A percentile compares a stretch with the other conserved stretches of the same genome.
Conservation (phyloP, 2,329 filamentous ascomycete genomes). For the Grosmannia clavigera region DNA sequence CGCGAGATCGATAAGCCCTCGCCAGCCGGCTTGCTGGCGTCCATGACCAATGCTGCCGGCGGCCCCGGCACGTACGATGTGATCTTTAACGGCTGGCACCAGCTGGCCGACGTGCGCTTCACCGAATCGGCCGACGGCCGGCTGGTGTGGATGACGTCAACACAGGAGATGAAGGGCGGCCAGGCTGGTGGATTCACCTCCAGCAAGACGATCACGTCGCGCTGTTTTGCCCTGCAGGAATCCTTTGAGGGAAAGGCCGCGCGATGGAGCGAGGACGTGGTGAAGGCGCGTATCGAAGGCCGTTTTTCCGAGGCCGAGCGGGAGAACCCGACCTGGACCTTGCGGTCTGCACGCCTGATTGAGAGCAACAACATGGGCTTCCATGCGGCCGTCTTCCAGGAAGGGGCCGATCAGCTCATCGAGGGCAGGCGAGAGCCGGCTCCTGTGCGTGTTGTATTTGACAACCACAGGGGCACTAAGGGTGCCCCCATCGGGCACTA, state of each 20-base stretch:
- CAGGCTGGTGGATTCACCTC: slow-evolving; percentile 34
- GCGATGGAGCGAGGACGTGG: slow-evolving; percentile 72
- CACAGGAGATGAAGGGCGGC: slow-evolving; percentile 45
- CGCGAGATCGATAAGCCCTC: slow-evolving; percentile 77
- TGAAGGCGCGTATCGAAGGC: slow-evolving; percentile 74
- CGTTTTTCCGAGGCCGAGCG: slow-evolving; percentile 75
- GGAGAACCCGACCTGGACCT: slow-evolving; percentile 68
- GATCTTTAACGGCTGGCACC: slow-evolving; percentile 61
- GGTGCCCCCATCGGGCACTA: slow-evolving; percentile 53
- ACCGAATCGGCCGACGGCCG: slow-evolving; percentile 56
- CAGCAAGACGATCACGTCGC: slow-evolving; percentile 42
- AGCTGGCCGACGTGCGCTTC: slow-evolving; percentile 57
- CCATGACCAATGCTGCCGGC: slow-evolving; percentile 50
- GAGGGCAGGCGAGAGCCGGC: slow-evolving; percentile 57
- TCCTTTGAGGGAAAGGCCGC: slow-evolving; percentile 65
- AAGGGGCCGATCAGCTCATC: slow-evolving; percentile 48
- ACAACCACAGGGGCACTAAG: slow-evolving; percentile 54
- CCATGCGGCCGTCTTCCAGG: slow-evolving; percentile 60
- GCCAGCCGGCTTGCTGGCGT: slow-evolving; percentile 47
- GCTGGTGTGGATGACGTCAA: slow-evolving; percentile 56
- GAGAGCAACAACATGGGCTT: slow-evolving; percentile 46
- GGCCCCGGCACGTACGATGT: slow-evolving; percentile 57
- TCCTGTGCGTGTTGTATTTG: slow-evolving; percentile 59
- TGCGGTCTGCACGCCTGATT: slow-evolving; percentile 54
- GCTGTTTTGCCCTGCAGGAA: slow-evolving; percentile 61